Conservation (phyloP, 2,329 filamentous ascomycete species). For the Myriangium duriaei region DNA sequence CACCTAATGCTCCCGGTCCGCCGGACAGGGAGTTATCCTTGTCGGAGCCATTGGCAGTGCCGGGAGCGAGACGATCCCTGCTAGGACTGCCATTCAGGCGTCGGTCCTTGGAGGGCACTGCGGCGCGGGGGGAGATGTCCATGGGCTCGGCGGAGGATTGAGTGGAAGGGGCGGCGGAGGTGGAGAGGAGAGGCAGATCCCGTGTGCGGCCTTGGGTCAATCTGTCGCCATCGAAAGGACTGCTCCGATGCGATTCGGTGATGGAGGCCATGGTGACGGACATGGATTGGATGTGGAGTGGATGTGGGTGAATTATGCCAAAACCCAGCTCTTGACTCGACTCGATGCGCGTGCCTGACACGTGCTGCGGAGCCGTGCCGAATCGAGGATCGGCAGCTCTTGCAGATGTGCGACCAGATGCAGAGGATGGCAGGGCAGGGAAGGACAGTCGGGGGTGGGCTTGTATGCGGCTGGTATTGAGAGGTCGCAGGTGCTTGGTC, state of each 20-base stretch:
- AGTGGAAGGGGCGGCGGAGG: conserved; percentile 31
- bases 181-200: conserved; percentile 40
- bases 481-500: no score
- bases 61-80: conserved; percentile 31
- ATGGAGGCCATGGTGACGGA: conserved; percentile 9
- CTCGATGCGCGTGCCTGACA: neutral
- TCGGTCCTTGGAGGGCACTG: conserved; percentile 34
- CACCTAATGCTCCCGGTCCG: conserved; percentile 36
- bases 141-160: conserved; percentile 39
- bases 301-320: no score
- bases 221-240: conserved; percentile 27
- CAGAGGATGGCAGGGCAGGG: neutral
- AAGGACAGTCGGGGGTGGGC: neutral
- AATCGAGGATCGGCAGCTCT: neutral
- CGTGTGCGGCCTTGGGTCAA: conserved; percentile 17
- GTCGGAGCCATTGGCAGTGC: conserved; percentile 21
- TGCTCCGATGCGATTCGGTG: conserved; percentile 22
- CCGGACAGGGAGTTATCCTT: conserved; percentile 26
- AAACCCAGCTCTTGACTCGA: no score
- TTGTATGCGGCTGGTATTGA: no score
- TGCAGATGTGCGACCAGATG: neutral
- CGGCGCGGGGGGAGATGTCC: conserved; percentile 40
- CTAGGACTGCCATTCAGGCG: conserved; percentile 37
- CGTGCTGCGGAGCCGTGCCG: neutral
- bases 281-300: conserved; percentile 1